Conservation (phyloP, 306 rosid genomes). For the Prunus davidiana region DNA sequence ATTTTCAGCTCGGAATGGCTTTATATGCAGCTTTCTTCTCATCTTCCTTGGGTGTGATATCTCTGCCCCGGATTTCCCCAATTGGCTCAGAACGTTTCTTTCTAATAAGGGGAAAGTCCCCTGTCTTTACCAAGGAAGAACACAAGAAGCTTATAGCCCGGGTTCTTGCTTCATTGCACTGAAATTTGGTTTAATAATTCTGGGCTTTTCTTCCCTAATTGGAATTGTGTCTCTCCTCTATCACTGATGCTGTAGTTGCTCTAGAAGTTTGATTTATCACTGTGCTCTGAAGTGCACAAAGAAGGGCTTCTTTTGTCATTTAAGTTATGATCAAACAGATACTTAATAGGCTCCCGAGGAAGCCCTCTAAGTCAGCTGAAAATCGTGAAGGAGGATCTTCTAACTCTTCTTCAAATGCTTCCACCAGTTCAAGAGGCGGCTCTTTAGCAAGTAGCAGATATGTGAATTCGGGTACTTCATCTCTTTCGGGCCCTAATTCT, state of each 20-base stretch:
- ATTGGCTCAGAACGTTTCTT: conserved; percentile 29
- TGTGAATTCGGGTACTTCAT: conserved; percentile 42
- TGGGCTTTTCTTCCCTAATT: conserved; percentile 17
- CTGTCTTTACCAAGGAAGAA: conserved; percentile 25
- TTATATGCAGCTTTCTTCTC: conserved; percentile 32
- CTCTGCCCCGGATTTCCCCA: conserved; percentile 24
- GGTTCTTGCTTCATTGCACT: conserved; percentile 23
- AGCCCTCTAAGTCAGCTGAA: conserved; percentile 75
- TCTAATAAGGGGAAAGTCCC: conserved; percentile 19
- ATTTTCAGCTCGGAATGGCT: conserved; percentile 30
- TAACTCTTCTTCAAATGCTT: conserved; percentile 60
- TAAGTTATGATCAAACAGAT: conserved; percentile 89
- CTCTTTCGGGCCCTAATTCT: conserved; percentile 48
- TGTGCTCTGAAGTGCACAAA: conserved; percentile 35
- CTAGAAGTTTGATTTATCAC: conserved; percentile 19
- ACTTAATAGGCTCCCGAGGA: conserved; percentile 82
- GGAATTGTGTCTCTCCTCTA: conserved; percentile 11
- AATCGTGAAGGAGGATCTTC: conserved; percentile 73
- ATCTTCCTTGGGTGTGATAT: conserved; percentile 26
- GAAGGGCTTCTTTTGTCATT: conserved; percentile 23
- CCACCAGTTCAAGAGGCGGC: conserved; percentile 52
- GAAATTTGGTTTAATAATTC: conserved; percentile 31
- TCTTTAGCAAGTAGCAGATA: conserved; percentile 41
- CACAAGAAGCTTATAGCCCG: conserved; percentile 23
- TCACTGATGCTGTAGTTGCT: conserved; percentile 35